These are phyloP conservation scores for Beauveria sp. DNA, from an alignment of 2,329 filamentous ascomycete species.

Conservation along the genomic window DNA sequence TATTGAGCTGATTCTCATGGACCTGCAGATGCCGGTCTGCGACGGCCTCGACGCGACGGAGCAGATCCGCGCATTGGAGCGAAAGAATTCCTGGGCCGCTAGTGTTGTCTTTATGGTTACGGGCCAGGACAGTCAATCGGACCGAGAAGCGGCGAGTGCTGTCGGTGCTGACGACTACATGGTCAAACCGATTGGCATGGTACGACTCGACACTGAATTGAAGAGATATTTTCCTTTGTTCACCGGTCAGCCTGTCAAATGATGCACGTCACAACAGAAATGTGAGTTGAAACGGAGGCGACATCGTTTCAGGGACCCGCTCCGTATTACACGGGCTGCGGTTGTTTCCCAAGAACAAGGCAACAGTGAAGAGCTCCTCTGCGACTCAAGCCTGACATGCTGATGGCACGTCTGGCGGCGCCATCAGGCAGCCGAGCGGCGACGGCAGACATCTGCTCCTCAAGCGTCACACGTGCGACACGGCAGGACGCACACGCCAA, in stretches of 20 bases:
- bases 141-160: neutral
- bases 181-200: slow-evolving; percentile 1
- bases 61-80: slow-evolving; percentile 19
- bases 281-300: too few species aligned
- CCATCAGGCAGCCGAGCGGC: too few species aligned
- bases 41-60: slow-evolving; percentile 21
- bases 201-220: neutral
- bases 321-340: too few species aligned
- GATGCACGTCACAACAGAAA: neutral
- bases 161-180: neutral
- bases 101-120: slow-evolving; percentile 21
- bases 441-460: too few species aligned
- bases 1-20: slow-evolving; percentile 21
- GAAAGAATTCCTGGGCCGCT: slow-evolving; percentile 9
- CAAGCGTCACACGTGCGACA: too few species aligned
- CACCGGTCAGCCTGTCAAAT: neutral
- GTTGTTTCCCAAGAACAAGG: too few species aligned
- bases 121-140: slow-evolving; percentile 18
- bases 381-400: too few species aligned
- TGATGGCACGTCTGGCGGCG: too few species aligned
- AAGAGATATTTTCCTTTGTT: neutral
- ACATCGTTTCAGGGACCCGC: too few species aligned
- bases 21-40: slow-evolving; percentile 23
- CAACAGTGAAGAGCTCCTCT: too few species aligned
- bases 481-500: too few species aligned